These are phyloP conservation scores for Xylaria intraflava DNA, from an alignment of 495 filamentous ascomycete species.

Conservation along the genomic window DNA sequence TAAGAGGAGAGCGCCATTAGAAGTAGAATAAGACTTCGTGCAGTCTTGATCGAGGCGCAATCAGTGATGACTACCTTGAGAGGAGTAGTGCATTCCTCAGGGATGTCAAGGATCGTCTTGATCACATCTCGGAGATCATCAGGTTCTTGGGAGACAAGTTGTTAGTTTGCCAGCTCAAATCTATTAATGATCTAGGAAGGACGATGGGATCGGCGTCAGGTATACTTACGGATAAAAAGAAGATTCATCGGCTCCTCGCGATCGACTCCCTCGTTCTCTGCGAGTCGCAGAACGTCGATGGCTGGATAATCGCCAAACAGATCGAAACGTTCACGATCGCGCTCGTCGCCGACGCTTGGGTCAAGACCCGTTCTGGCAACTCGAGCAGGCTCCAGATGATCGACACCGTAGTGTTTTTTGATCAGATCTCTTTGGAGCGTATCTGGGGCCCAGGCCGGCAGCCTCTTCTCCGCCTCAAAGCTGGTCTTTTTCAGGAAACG, in stretches of 20 bases:
- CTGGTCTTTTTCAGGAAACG: neutral
- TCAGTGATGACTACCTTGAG: neutral
- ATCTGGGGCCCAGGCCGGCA: slow-evolving; percentile 1
- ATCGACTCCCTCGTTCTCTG: neutral
- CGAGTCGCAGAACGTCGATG: slow-evolving; percentile 1
- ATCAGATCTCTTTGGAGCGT: neutral
- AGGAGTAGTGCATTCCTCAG: neutral
- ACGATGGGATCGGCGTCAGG: too few relatives aligned
- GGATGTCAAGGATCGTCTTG: neutral
- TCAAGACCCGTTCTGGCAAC: too few relatives aligned
- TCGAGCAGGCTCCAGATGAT: neutral
- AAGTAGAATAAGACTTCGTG: neutral
- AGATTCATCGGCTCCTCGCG: neutral
- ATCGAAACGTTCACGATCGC: neutral
- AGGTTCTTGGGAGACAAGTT: neutral
- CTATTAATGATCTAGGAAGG: neutral
- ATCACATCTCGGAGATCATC: slow-evolving; percentile 2
- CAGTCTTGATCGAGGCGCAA: neutral
- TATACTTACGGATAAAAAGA: slow-evolving; percentile 2
- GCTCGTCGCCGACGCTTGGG: neutral
- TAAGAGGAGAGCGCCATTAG: neutral
- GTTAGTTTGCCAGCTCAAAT: neutral
- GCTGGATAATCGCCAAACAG: slow-evolving; percentile 1
- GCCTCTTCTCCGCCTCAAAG: neutral
- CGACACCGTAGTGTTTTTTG: neutral